These are phyloP conservation scores for Penicillium brasilianum DNA, from an alignment of 2,329 filamentous ascomycete species.

Conservation along the genomic window DNA sequence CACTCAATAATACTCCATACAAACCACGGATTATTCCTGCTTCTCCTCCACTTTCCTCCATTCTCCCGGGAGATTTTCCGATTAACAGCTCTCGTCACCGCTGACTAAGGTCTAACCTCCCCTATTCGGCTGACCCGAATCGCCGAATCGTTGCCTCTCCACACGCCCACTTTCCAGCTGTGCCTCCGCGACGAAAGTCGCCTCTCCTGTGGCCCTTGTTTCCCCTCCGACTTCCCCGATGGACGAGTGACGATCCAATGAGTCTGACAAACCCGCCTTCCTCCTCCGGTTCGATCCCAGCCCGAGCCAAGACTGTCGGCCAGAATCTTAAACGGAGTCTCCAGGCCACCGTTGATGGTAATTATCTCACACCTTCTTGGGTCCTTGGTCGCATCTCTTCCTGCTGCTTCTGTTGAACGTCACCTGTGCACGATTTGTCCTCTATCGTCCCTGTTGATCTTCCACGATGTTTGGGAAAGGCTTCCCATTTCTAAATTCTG, in stretches of 20 bases:
- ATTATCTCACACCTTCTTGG: constrained; percentile 34
- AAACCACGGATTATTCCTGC: neutral
- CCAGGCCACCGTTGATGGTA: constrained; percentile 53
- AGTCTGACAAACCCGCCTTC: constrained; percentile 52
- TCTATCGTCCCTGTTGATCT: constrained; percentile 22
- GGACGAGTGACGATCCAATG: constrained; percentile 36
- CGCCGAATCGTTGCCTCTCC: constrained; percentile 5
- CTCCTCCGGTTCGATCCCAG: constrained; percentile 46
- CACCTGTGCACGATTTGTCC: constrained; percentile 11
- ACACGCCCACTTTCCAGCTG: constrained; percentile 3
- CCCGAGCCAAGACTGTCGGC: constrained; percentile 43
- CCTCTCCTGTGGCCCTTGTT: constrained; percentile 6
- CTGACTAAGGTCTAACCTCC: constrained; percentile 13
- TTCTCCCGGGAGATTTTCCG: neutral
- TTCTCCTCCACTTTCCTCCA: neutral
- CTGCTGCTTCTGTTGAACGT: constrained; percentile 17
- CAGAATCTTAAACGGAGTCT: constrained; percentile 49
- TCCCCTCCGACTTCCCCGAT: constrained; percentile 3
- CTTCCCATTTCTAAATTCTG: constrained; percentile 45
- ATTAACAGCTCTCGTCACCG: neutral
- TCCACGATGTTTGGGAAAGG: constrained; percentile 48
- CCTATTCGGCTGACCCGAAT: neutral
- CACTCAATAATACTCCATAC: neutral
- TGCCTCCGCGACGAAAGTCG: neutral
- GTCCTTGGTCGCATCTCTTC: constrained; percentile 20